phyloP scores from a whole-genome alignment of 179 eudicot genomes.

The Carnegiea gigantea region DNA sequence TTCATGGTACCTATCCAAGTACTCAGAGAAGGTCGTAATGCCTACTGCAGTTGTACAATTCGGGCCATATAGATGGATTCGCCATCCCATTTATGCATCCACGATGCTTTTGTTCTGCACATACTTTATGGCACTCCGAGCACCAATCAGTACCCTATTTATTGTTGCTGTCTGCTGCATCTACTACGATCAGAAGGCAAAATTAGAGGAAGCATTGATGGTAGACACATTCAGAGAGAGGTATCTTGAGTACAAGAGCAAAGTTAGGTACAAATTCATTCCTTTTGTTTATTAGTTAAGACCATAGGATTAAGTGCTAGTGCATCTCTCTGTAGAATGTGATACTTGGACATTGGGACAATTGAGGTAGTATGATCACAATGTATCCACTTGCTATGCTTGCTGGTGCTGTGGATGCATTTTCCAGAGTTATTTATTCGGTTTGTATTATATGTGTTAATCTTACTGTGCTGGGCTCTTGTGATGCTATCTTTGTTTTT shows the following conservation, averaged over 20 bases:
- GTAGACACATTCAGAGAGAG: slow-evolving; percentile 57
- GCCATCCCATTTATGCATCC: slow-evolving; percentile 91
- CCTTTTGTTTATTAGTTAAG: slow-evolving; percentile 75
- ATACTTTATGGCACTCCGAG: slow-evolving; percentile 65
- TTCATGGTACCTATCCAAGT: slow-evolving; percentile 67
- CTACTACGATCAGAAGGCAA: slow-evolving; percentile 78
- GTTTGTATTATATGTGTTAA: background rate
- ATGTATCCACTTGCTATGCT: slow-evolving; percentile 15
- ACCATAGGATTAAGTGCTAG: slow-evolving; percentile 6
- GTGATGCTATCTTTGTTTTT: background rate
- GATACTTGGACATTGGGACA: slow-evolving; percentile 12
- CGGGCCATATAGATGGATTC: slow-evolving; percentile 82
- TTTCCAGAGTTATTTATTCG: background rate
- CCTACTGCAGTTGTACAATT: slow-evolving; percentile 82
- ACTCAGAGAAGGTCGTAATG: slow-evolving; percentile 78
- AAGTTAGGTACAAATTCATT: slow-evolving; percentile 77
- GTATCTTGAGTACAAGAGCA: slow-evolving; percentile 59
- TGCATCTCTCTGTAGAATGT: slow-evolving; percentile 24
- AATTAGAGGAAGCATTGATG: slow-evolving; percentile 74
- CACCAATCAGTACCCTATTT: slow-evolving; percentile 67
- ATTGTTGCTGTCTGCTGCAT: slow-evolving; percentile 52
- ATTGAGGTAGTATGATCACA: slow-evolving; percentile 9
- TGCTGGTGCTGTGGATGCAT: slow-evolving; percentile 12
- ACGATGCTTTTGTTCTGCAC: slow-evolving; percentile 71
- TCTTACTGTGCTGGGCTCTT: background rate